Evolutionary conservation across 2,329 filamentous ascomycete species (phyloP), one percentile per base, ranked within the genome.

Genomic region (Colletotrichum gigasporum): DNA sequence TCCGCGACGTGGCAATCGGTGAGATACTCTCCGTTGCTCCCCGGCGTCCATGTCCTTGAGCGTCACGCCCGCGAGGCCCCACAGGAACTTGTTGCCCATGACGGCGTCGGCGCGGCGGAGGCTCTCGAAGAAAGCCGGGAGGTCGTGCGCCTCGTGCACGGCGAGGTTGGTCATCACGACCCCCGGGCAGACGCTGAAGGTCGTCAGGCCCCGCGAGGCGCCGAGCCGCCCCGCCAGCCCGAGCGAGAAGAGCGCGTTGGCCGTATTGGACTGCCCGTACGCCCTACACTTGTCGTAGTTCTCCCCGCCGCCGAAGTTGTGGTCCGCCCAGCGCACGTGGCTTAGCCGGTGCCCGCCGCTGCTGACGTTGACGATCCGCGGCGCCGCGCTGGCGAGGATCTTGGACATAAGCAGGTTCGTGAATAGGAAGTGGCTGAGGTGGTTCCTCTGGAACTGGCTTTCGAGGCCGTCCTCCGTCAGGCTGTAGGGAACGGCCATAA

Each of bases 111-210:
- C 41, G n/a, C 41, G 35, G 18, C 50, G 37, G 18, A 63, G 12
- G 4, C n/a, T 9, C 11, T 41, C 59, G 10, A 66, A 10, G 9
- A 63, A 52, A n/a, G 30, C 47, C 14, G 37, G 18, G 16, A 42
- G 37, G 11, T 65, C 62, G 11, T 47, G 34, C 30, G 57, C 47
- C 47, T 37, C 53, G 44, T 66, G 59, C 18, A 37, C 37, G 16
- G n/a, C 32, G n/a, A 66, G 59, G 53, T 66, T 66, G 26, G 63
- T 63, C 28, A 18, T 16, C 12, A 94, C 83, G 65, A 88, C 84
- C 22, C 91, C 90, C 0, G 87, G 85, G 69, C 87, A 82, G 18
- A 82, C 75, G 67, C 79, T 77, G 22, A 81, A 80, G 39, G 76
- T 74, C 1, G 80, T 75, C 16, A 84, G 76, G 2, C 78, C 73